phyloP scores from a whole-genome alignment of 2,329 filamentous ascomycete genomes.

The Nigrograna mackinnonii region DNA sequence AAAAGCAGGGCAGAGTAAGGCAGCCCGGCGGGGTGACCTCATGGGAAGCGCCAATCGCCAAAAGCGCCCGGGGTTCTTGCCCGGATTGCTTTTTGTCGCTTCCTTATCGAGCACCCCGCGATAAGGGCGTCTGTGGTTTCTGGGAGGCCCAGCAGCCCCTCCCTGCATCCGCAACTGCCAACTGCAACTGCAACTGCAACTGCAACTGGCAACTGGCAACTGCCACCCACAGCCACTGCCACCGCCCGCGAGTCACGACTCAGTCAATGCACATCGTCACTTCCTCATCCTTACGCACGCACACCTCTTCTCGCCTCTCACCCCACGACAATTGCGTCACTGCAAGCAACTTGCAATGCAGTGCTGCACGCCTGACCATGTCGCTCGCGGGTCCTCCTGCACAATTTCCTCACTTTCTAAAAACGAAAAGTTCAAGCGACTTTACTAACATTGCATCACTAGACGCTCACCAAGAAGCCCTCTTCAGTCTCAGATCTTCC shows the following conservation, averaged over 20 bases:
- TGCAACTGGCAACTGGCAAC: background rate
- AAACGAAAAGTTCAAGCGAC: too few species aligned
- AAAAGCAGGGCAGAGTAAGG: too few species aligned
- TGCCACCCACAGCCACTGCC: background rate
- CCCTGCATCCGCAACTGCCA: slow-evolving; percentile 12
- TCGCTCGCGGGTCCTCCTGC: too few species aligned
- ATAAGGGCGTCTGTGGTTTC: slow-evolving; percentile 22
- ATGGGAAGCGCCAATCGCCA: slow-evolving; percentile 14
- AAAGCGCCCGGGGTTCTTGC: too few species aligned
- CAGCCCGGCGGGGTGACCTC: slow-evolving; percentile 8
- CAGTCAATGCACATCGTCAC: background rate
- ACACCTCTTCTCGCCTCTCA: too few species aligned
- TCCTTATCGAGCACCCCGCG: slow-evolving; percentile 36
- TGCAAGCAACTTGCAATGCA: too few species aligned
- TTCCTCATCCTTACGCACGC: background rate
- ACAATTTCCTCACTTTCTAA: too few species aligned
- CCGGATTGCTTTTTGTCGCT: slow-evolving; percentile 15
- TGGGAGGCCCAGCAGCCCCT: background rate
- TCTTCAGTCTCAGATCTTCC: slow-evolving; percentile 66
- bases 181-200: background rate
- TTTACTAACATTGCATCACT: background rate
- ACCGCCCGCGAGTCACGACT: background rate
- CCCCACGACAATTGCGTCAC: too few species aligned
- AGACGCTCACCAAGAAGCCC: slow-evolving; percentile 68
- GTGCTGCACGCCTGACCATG: too few species aligned